Evolutionary conservation across 352 stramenopile species (phyloP).

Genomic region (Pythium coloratum): DNA sequence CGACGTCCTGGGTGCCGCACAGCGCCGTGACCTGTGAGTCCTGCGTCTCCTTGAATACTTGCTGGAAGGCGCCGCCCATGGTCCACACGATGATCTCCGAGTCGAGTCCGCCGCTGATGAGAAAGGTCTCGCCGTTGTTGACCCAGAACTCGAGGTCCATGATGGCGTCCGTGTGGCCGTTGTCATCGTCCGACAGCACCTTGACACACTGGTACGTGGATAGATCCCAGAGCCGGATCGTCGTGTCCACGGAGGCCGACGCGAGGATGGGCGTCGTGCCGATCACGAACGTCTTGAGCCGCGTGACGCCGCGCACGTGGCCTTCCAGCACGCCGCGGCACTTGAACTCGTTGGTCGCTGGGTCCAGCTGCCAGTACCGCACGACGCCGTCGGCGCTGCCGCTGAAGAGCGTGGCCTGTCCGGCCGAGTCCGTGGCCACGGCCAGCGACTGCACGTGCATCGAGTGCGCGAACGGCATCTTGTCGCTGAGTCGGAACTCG

Average conservation of each 20-base stretch:
- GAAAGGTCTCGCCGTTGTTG: constrained; percentile 82
- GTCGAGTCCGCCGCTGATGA: constrained; percentile 81
- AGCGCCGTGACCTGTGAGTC: constrained; percentile 77
- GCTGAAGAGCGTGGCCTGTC: constrained; percentile 75
- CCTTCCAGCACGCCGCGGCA: constrained; percentile 74
- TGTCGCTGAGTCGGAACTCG: constrained; percentile 61
- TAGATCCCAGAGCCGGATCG: constrained; percentile 83
- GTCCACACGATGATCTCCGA: constrained; percentile 85
- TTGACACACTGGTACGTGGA: constrained; percentile 83
- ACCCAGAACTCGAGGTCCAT: constrained; percentile 89
- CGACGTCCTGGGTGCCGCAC: constrained; percentile 64
- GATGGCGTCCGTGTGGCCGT: constrained; percentile 77
- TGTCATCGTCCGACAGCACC: constrained; percentile 62
- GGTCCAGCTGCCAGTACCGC: constrained; percentile 82
- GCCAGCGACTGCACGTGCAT: constrained; percentile 73
- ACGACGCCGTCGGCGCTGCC: constrained; percentile 74
- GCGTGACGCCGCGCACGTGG: constrained; percentile 76
- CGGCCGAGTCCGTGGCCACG: constrained; percentile 63
- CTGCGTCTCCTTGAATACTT: constrained; percentile 83
- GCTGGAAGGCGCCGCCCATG: constrained; percentile 70
- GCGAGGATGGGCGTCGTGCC: constrained; percentile 65
- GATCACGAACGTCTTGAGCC: constrained; percentile 82
- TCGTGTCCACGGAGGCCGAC: constrained; percentile 80
- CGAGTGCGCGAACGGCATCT: constrained; percentile 75
- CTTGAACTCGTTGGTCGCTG: constrained; percentile 67